These are phyloP conservation scores for Isabelozyma gotoi DNA, from an alignment of 805 yeast species.

Conservation along the genomic window DNA sequence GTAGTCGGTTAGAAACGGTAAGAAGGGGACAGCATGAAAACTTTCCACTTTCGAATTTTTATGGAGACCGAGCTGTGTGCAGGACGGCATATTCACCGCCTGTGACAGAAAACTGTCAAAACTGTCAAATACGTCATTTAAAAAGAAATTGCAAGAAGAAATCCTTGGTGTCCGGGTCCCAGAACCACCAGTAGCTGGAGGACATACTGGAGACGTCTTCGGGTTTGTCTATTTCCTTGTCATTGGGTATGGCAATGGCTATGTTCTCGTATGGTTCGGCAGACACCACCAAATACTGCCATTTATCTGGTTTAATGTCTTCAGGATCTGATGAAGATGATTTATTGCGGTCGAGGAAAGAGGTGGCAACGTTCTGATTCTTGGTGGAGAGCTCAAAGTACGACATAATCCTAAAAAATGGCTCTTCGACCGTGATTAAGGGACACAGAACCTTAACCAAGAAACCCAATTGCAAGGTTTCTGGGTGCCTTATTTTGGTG, in stretches of 20 bases:
- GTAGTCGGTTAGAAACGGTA: not conserved
- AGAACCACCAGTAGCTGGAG: constrained; percentile 59
- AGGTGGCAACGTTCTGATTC: constrained; percentile 38
- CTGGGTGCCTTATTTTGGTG: constrained; percentile 65
- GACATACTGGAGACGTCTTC: constrained; percentile 21
- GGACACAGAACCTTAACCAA: constrained; percentile 60
- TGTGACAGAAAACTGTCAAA: not conserved
- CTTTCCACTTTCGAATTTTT: not conserved
- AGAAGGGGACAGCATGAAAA: not conserved
- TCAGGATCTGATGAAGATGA: constrained; percentile 16
- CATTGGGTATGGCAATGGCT: constrained; percentile 71
- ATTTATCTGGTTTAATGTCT: constrained; percentile 32
- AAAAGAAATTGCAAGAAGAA: constrained; percentile 74
- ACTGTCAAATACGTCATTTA: constrained; percentile 8
- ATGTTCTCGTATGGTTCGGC: constrained; percentile 89
- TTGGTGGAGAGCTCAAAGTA: constrained; percentile 57
- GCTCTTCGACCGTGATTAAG: constrained; percentile 47
- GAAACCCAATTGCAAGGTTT: constrained; percentile 60
- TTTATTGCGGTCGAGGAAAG: constrained; percentile 17
- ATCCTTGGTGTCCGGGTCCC: constrained; percentile 69
- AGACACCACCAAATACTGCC: constrained; percentile 75
- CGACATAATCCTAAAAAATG: constrained; percentile 75
- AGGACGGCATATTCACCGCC: not conserved
- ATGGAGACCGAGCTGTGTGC: not conserved
- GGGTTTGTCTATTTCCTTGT: constrained; percentile 46